Evolutionary conservation across 2,329 filamentous ascomycete species (phyloP).

Genomic region (Colletotrichum higginsianum): DNA sequence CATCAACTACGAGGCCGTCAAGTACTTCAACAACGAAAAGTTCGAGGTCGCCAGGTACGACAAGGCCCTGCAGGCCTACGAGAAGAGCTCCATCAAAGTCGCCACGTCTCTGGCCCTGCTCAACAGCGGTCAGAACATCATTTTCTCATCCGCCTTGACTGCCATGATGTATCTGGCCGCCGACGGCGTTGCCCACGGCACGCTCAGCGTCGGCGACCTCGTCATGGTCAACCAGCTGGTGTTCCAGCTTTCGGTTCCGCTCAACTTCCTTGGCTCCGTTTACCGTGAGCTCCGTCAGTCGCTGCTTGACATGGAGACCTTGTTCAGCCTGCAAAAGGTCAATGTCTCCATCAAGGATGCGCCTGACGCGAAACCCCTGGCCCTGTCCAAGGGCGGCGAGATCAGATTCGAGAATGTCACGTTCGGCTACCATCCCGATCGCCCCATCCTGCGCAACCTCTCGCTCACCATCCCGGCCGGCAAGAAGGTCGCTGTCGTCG

Average conservation of each 20-base stretch:
- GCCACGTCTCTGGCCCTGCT: constrained; percentile 93
- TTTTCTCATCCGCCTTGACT: constrained; percentile 94
- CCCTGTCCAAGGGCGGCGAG: constrained; percentile 83
- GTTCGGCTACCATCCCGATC: constrained; percentile 91
- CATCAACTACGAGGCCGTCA: constrained; percentile 99
- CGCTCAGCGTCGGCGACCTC: constrained; percentile 91
- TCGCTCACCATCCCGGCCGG: constrained; percentile 93
- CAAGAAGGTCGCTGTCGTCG: constrained; percentile 95
- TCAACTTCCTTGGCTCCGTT: constrained; percentile 98
- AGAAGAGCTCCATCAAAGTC: constrained; percentile 96
- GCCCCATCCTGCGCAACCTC: constrained; percentile 88
- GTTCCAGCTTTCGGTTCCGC: constrained; percentile 95
- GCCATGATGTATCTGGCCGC: constrained; percentile 99
- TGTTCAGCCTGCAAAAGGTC: constrained; percentile 98
- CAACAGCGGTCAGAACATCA: constrained; percentile 96
- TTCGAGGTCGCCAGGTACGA: constrained; percentile 95
- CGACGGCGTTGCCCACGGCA: constrained; percentile 85
- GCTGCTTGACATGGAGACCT: constrained; percentile 96
- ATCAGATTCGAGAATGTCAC: constrained; percentile 96
- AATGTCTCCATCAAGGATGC: constrained; percentile 89
- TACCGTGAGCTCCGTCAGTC: constrained; percentile 97
- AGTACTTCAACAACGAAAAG: constrained; percentile 99
- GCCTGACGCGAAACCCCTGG: constrained; percentile 79
- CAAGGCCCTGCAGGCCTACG: constrained; percentile 86
- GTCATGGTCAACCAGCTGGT: constrained; percentile 99